Conservation (phyloP, 164 flowering plant genomes). For the Piper betle region DNA sequence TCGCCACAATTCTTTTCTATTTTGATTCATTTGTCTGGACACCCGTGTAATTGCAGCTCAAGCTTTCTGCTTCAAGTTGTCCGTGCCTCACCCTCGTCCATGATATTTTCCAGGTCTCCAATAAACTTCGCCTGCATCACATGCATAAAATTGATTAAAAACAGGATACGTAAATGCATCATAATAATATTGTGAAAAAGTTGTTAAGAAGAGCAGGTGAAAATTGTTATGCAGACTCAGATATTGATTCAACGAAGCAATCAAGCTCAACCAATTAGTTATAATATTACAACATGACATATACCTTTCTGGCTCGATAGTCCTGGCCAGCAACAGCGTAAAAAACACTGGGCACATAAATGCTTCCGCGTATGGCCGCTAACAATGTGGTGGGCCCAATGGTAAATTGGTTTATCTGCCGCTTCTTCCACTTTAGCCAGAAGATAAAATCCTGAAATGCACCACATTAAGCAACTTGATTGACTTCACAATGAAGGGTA, state of each 20-base stretch:
- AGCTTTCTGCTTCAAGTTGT: conserved; percentile 20
- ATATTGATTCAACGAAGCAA: not conserved
- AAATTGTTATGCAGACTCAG: not conserved
- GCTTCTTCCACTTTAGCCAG: conserved; percentile 94
- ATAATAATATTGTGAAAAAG: too few relatives aligned
- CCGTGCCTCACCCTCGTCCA: conserved; percentile 36
- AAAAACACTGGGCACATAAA: conserved; percentile 88
- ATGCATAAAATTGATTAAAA: not conserved
- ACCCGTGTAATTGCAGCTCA: conserved; percentile 13
- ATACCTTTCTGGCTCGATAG: conserved; percentile 57
- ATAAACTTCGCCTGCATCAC: conserved; percentile 52
- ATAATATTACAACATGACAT: not conserved
- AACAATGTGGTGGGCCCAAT: conserved; percentile 65
- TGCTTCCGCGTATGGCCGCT: conserved; percentile 98
- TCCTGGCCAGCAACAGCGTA: conserved; percentile 89
- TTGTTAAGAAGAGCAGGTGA: too few relatives aligned
- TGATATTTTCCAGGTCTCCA: conserved; percentile 50
- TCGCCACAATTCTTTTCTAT: not conserved
- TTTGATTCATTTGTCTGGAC: conserved; percentile 11
- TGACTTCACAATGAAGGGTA: not conserved
- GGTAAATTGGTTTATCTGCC: conserved; percentile 58
- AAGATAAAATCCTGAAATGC: conserved; percentile 66
- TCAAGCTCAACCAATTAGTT: not conserved
- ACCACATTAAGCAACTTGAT: not conserved
- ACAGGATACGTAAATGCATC: not conserved